phyloP scores from a whole-genome alignment of 2,329 filamentous ascomycete genomes.

The Ascochyta pisi region DNA sequence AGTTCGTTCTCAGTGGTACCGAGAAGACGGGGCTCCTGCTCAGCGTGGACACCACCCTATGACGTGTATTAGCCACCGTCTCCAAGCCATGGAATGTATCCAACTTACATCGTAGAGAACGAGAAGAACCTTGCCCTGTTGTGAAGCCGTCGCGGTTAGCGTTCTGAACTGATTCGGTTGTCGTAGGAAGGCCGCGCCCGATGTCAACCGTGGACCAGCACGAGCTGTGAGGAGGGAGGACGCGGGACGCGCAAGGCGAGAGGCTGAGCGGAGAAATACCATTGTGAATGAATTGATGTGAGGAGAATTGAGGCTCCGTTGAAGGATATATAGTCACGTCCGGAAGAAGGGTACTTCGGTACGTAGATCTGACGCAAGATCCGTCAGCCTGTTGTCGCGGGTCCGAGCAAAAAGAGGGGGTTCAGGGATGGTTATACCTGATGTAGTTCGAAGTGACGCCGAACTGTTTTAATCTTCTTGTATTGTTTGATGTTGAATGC shows the following conservation, averaged over 20 bases:
- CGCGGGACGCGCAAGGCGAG: slow-evolving; percentile 64
- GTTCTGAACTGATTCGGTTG: slow-evolving; percentile 62
- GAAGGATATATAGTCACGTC: slow-evolving; percentile 34
- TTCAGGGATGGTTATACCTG: slow-evolving; percentile 35
- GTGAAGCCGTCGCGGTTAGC: slow-evolving; percentile 69
- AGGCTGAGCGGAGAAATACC: slow-evolving; percentile 68
- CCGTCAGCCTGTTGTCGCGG: slow-evolving; percentile 28
- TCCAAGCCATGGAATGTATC: slow-evolving; percentile 15
- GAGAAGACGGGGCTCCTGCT: slow-evolving; percentile 85
- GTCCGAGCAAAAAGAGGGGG: slow-evolving; percentile 22
- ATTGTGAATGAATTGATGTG: slow-evolving; percentile 51
- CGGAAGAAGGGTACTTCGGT: slow-evolving; percentile 23
- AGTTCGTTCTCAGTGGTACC: slow-evolving; percentile 99
- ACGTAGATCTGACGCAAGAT: slow-evolving; percentile 38
- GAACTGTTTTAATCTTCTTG: slow-evolving; percentile 13
- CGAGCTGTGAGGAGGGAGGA: slow-evolving; percentile 59
- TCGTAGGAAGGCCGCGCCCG: slow-evolving; percentile 53
- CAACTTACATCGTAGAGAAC: slow-evolving; percentile 86
- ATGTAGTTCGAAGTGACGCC: slow-evolving; percentile 35
- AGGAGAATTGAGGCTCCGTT: slow-evolving; percentile 26
- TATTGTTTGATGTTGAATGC: slow-evolving; percentile 22
- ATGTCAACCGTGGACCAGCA: slow-evolving; percentile 49
- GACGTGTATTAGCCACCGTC: slow-evolving; percentile 28
- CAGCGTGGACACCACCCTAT: slow-evolving; percentile 80
- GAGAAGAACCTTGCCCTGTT: slow-evolving; percentile 93